Evolutionary conservation across 805 yeast genomes (phyloP).

Genomic region (Monosporozyma servazzii): DNA sequence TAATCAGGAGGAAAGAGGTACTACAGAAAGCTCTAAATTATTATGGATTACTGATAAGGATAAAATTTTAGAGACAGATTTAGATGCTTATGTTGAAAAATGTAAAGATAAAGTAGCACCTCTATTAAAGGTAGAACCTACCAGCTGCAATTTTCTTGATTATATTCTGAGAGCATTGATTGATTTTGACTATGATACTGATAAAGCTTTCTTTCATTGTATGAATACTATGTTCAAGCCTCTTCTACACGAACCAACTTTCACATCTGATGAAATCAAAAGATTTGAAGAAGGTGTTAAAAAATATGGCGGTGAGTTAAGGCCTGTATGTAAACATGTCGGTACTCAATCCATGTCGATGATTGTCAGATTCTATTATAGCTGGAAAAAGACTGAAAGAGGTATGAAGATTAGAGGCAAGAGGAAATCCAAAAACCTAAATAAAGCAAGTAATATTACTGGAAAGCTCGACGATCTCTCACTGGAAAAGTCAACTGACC

Average conservation of each 20-base stretch:
- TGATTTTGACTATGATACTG: slow-evolving; percentile 42
- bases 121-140: slow-evolving; percentile 43
- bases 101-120: slow-evolving; percentile 50
- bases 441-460: background rate
- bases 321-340: slow-evolving; percentile 64
- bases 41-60: slow-evolving; percentile 49
- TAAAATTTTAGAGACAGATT: slow-evolving; percentile 18
- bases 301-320: slow-evolving; percentile 68
- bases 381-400: slow-evolving; percentile 80
- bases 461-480: too few species aligned
- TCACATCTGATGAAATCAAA: slow-evolving; percentile 51
- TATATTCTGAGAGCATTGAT: slow-evolving; percentile 50
- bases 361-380: slow-evolving; percentile 78
- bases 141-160: slow-evolving; percentile 79
- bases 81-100: slow-evolving; percentile 46
- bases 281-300: slow-evolving; percentile 69
- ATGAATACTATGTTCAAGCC: slow-evolving; percentile 45
- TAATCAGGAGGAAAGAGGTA: slow-evolving; percentile 54
- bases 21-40: slow-evolving; percentile 51
- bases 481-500: too few species aligned
- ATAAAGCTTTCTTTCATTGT: slow-evolving; percentile 37
- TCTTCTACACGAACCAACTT: slow-evolving; percentile 66
- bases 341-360: slow-evolving; percentile 62
- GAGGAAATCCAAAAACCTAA: slow-evolving; percentile 23
- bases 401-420: slow-evolving; percentile 81